A percentile compares a stretch with the other conserved stretches of the same genome.
Conservation (phyloP, 2,329 filamentous ascomycete species). For the Apiospora aurea region DNA sequence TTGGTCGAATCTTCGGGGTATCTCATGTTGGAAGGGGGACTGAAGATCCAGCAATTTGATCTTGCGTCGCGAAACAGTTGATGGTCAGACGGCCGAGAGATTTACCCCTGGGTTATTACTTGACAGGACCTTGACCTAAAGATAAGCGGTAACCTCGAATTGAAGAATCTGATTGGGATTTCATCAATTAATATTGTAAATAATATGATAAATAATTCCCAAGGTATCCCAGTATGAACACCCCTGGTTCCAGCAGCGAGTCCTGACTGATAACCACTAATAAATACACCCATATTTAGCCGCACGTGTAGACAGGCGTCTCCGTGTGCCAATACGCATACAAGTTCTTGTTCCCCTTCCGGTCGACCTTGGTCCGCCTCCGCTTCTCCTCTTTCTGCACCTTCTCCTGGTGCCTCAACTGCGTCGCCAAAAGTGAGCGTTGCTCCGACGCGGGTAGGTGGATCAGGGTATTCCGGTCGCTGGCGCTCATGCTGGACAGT, state of each 20-base stretch:
- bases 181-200: too few species aligned
- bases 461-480: slow-evolving; percentile 34
- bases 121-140: too few species aligned
- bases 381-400: slow-evolving; percentile 39
- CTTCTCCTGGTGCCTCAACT: slow-evolving; percentile 33
- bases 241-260: neutral
- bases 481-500: slow-evolving; percentile 34
- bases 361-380: slow-evolving; percentile 37
- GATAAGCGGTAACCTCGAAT: too few species aligned
- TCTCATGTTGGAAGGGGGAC: too few species aligned
- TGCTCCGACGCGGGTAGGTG: slow-evolving; percentile 35
- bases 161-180: too few species aligned
- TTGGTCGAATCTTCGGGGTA: too few species aligned
- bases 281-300: slow-evolving; percentile 31
- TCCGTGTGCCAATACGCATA: slow-evolving; percentile 42
- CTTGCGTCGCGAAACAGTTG: too few species aligned
- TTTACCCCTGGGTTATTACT: too few species aligned
- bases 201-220: neutral
- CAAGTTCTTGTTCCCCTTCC: slow-evolving; percentile 43
- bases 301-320: slow-evolving; percentile 43
- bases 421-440: slow-evolving; percentile 33
- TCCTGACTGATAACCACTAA: neutral
- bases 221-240: too few species aligned
- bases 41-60: too few species aligned
- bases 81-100: too few species aligned